Evolutionary conservation across 2,329 filamentous ascomycete species (phyloP), one percentile per base, ranked within the genome.

Genomic region (Clonostachys sp.): DNA sequence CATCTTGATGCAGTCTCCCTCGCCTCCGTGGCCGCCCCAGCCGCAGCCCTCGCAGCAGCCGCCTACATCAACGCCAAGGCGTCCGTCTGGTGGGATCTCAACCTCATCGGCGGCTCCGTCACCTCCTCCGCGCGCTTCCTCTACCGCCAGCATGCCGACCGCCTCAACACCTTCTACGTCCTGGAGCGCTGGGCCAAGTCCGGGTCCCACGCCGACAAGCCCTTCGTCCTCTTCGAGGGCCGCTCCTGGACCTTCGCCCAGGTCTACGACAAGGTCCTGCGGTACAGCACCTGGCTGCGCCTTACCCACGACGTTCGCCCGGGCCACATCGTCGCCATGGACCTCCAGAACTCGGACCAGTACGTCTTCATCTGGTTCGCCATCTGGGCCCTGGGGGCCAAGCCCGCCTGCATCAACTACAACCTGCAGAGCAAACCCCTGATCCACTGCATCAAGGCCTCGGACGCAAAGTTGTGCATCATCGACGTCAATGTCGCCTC

Each of bases 401-500:
- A 83, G 48, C 89, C 90, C 1, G 90, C 90, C 0, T 89, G 94
- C 56, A 86, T 95, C 68, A 96, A 96, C 66, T 92, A 91, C 67
- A 94, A 94, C 61, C 70, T 95, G 44, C 76, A 78, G 0, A 85
- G 83, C 12, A 80, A 85, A 30, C 76, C 89, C 1, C 71, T 96
- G 51, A 64, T 80, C 4, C 90, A 96, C 65, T 92, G 87, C 55
- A 73, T 95, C 41, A 78, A 76, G 53, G 80, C 82, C 2, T 86
- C 87, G 3, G 83, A 78, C 0, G 74, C 87, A 0, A 77, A 77
- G 10, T 59, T 95, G 3, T 70, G 91, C 48, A 62, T 96, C 17
- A 75, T 92, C 10, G 90, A 94, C 54, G 73, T 76, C 0, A 67
- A 73, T 14, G 69, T 88, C 1, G 68, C 70, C n/a, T 58, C 69